phyloP scores from a whole-genome alignment of 805 yeast species.

The Wickerhamomyces ciferrii region DNA sequence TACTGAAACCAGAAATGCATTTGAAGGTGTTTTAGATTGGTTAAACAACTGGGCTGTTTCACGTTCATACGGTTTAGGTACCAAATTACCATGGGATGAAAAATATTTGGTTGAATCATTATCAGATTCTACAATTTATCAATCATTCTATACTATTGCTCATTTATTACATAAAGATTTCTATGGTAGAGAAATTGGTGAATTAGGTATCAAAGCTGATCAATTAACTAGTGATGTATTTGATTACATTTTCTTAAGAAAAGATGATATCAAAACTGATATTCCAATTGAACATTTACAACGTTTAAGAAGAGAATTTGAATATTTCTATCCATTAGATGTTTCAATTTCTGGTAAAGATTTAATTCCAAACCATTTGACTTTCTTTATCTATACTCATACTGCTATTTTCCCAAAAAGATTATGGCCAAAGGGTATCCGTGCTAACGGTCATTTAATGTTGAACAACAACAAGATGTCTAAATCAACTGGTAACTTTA shows the following conservation, averaged over 20 bases:
- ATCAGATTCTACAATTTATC: constrained; percentile 94
- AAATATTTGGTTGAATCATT: constrained; percentile 89
- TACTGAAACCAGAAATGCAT: constrained; percentile 82
- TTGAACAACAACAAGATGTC: constrained; percentile 97
- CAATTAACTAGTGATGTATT: constrained; percentile 91
- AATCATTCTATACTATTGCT: constrained; percentile 87
- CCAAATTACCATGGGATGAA: constrained; percentile 95
- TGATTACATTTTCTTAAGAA: constrained; percentile 80
- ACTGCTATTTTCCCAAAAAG: constrained; percentile 88
- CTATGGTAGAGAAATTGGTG: constrained; percentile 74
- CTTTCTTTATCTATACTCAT: constrained; percentile 90
- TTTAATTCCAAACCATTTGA: constrained; percentile 93
- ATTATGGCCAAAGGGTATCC: constrained; percentile 91
- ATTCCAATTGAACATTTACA: constrained; percentile 66
- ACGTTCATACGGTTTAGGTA: constrained; percentile 93
- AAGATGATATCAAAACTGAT: constrained; percentile 47
- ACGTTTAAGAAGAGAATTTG: constrained; percentile 86
- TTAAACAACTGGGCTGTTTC: constrained; percentile 97
- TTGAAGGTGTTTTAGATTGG: constrained; percentile 94
- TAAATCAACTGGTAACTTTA: constrained; percentile 94
- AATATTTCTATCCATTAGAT: constrained; percentile 94
- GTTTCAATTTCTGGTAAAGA: constrained; percentile 93
- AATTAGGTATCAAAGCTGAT: constrained; percentile 68
- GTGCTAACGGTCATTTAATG: constrained; percentile 93
- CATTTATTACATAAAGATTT: constrained; percentile 84